Evolutionary conservation across 345 rosid genomes (phyloP).

Genomic region (Eucalyptus decipiens): DNA sequence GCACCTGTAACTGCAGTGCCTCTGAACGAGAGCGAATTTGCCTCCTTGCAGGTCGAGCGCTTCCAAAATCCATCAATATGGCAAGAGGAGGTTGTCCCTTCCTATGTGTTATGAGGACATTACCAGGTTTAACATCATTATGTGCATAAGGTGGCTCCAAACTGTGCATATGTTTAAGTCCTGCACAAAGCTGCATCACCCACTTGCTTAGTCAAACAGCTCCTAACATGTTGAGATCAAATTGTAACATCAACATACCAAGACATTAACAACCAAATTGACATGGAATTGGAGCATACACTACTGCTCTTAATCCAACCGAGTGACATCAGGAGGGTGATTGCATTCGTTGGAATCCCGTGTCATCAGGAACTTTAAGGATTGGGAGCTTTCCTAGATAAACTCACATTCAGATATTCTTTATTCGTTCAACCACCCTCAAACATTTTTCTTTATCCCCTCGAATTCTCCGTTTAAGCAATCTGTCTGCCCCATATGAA

Average conservation of each 20-base stretch:
- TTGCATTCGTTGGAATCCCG: neutral
- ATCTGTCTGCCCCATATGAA: neutral
- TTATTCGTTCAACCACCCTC: neutral
- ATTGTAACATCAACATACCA: neutral
- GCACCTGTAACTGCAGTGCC: constrained; percentile 91
- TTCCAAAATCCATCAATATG: constrained; percentile 97
- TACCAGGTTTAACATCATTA: constrained; percentile 99
- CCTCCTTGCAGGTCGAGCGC: constrained; percentile 79
- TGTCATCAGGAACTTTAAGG: neutral
- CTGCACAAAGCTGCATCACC: constrained; percentile 79
- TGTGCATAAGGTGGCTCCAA: constrained; percentile 96
- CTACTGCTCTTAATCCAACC: neutral
- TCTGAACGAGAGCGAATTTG: constrained; percentile 87
- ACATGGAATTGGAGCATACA: neutral
- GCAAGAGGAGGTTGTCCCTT: constrained; percentile 82
- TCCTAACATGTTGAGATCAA: neutral
- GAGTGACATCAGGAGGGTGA: neutral
- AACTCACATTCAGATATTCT: neutral
- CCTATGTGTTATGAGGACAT: constrained; percentile 64
- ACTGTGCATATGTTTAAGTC: constrained; percentile 90
- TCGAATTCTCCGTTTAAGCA: neutral
- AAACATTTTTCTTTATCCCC: neutral
- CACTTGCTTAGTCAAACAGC: neutral
- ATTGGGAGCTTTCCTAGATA: neutral
- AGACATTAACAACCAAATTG: neutral